A percentile compares a stretch with the other conserved stretches of the same genome.
These are phyloP conservation scores for Aschersonia sp. DNA, from an alignment of 2,329 filamentous ascomycete genomes.

Conservation along the genomic window DNA sequence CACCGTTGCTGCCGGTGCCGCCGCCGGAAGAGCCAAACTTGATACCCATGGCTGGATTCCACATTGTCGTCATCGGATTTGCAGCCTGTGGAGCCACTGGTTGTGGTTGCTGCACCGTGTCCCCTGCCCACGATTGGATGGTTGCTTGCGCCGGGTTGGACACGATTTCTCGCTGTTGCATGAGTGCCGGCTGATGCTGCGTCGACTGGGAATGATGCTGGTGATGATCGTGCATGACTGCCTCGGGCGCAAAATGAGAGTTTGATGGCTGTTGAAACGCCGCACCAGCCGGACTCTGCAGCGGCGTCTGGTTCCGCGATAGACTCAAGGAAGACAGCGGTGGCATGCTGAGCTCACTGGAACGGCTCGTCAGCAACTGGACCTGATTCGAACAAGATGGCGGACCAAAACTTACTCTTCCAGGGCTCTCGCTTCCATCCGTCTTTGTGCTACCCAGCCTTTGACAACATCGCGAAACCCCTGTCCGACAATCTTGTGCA, in stretches of 20 bases:
- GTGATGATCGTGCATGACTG: not conserved
- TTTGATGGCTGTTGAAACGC: conserved; percentile 5
- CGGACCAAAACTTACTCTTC: conserved; percentile 45
- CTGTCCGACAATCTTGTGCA: conserved; percentile 68
- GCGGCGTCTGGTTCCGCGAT: conserved; percentile 12
- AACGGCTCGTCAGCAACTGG: not conserved
- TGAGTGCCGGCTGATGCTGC: conserved; percentile 9
- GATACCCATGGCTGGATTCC: conserved; percentile 71
- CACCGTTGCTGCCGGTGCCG: conserved; percentile 6
- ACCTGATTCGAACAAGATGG: not conserved
- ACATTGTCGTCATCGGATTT: conserved; percentile 24
- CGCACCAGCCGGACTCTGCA: conserved; percentile 3
- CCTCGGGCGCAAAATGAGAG: conserved; percentile 6
- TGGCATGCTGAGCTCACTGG: conserved; percentile 37
- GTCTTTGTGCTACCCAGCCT: conserved; percentile 65
- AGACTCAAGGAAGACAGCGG: conserved; percentile 29
- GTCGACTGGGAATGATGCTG: not conserved
- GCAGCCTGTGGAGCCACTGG: conserved; percentile 26
- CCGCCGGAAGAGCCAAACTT: conserved; percentile 44
- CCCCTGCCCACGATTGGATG: conserved; percentile 44
- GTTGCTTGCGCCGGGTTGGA: conserved; percentile 28
- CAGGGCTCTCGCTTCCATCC: conserved; percentile 64
- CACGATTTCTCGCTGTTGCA: conserved; percentile 12
- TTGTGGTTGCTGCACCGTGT: conserved; percentile 39
- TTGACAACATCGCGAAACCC: conserved; percentile 67